Conservation (phyloP, 257 asterid genomes). For the Nicotiana undulata region DNA sequence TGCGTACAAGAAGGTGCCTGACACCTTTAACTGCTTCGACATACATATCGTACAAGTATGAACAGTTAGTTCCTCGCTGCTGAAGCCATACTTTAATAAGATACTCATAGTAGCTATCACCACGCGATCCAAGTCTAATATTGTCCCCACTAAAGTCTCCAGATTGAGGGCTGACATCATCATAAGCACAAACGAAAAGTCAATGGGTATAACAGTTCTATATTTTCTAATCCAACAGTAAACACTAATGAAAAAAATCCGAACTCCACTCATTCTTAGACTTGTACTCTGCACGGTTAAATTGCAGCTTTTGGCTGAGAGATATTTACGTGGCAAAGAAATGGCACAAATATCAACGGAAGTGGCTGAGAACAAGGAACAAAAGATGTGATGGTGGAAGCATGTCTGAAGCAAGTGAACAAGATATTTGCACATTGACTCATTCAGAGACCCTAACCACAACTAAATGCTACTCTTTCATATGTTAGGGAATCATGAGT, state of each 20-base stretch:
- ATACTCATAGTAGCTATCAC: conserved; percentile 97
- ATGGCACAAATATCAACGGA: neutral
- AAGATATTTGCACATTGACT: neutral
- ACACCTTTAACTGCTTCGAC: conserved; percentile 83
- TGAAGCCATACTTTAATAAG: conserved; percentile 95
- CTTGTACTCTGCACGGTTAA: neutral
- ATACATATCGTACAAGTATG: conserved; percentile 78
- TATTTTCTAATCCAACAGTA: neutral
- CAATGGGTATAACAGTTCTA: neutral
- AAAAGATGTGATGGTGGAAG: neutral
- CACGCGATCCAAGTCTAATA: conserved; percentile 97
- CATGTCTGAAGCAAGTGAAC: conserved; percentile 2
- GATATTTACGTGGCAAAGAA: neutral
- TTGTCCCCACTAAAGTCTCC: conserved; percentile 84
- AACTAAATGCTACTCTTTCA: neutral
- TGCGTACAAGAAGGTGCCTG: conserved; percentile 72
- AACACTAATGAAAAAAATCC: neutral
- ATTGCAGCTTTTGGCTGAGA: neutral
- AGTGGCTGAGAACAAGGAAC: neutral
- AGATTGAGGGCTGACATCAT: conserved; percentile 69
- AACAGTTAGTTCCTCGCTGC: conserved; percentile 49
- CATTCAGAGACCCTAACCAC: neutral
- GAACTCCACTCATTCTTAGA: neutral
- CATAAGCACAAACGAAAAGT: conserved; percentile 14
- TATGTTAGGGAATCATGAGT: neutral